These are phyloP conservation scores for Filobasidium wieringae DNA, from an alignment of 768 basidiomycete species.

Conservation along the genomic window DNA sequence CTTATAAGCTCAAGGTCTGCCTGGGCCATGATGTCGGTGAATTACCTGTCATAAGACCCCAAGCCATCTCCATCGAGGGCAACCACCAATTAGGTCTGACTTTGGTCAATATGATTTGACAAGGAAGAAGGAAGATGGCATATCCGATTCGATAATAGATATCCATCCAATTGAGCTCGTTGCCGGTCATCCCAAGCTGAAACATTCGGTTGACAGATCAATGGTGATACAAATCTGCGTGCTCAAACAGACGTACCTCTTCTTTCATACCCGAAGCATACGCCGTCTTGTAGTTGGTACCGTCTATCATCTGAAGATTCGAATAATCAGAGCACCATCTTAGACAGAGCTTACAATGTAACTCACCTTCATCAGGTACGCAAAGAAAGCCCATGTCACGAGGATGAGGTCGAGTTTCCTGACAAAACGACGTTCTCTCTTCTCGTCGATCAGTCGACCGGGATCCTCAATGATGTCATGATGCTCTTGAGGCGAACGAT, in stretches of 20 bases:
- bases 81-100: conserved; percentile 21
- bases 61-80: conserved; percentile 17
- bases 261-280: conserved; percentile 25
- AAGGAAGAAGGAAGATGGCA: conserved; percentile 20
- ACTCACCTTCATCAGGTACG: conserved; percentile 9
- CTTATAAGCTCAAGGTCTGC: neutral
- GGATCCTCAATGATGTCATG: neutral
- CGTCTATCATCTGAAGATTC: conserved; percentile 17
- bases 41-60: conserved; percentile 16
- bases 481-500: too few relatives aligned
- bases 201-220: neutral
- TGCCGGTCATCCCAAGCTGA: conserved; percentile 16
- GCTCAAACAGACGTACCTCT: conserved; percentile 8
- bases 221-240: neutral
- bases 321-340: neutral
- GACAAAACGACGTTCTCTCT: neutral
- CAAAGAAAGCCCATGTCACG: conserved; percentile 12
- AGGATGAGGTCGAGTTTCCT: conserved; percentile 2
- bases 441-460: neutral
- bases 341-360: too few relatives aligned
- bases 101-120: conserved; percentile 26
- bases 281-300: conserved; percentile 21
- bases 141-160: conserved; percentile 20
- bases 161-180: conserved; percentile 22
- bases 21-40: neutral